These are phyloP conservation scores for Plasmodium gaboni DNA, from an alignment of 169 alveolate species.

Conservation along the genomic window DNA sequence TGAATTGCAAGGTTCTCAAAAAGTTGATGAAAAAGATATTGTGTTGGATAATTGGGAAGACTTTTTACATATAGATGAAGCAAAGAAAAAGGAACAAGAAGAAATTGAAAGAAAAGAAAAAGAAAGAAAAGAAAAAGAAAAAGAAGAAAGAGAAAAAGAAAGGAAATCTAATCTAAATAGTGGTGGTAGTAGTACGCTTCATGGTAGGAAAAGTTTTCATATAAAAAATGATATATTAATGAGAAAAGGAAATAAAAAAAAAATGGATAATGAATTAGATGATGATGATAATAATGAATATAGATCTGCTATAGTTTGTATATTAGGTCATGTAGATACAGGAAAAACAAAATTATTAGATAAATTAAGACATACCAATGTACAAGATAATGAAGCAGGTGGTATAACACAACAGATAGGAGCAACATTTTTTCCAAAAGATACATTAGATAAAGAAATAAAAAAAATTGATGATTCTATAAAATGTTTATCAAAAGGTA, in stretches of 20 bases:
- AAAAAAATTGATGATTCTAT: conserved; percentile 79
- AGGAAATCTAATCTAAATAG: background rate
- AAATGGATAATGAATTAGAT: conserved; percentile 36
- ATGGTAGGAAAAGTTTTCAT: background rate
- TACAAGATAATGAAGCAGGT: conserved; percentile 99
- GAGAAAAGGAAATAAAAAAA: conserved; percentile 34
- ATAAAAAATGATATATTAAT: conserved; percentile 49
- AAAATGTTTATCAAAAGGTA: conserved; percentile 86
- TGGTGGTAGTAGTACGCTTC: too few species aligned
- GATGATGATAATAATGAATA: conserved; percentile 81
- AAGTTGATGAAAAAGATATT: conserved; percentile 55
- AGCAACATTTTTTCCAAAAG: conserved; percentile 99
- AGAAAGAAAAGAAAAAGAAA: conserved; percentile 80
- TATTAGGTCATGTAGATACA: conserved; percentile 99
- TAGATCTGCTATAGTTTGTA: conserved; percentile 98
- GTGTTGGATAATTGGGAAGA: conserved; percentile 59
- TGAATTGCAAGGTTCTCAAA: conserved; percentile 10
- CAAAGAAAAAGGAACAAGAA: conserved; percentile 39
- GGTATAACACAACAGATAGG: conserved; percentile 99
- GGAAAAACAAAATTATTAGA: conserved; percentile 99
- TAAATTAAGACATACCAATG: conserved; percentile 98
- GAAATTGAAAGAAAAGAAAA: conserved; percentile 52
- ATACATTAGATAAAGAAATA: conserved; percentile 92
- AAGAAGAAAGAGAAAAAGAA: conserved; percentile 1
- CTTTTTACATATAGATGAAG: conserved; percentile 45